Evolutionary conservation across 192 early-diverging fungal genomes (phyloP).

Genomic region (Backusella westeae): DNA sequence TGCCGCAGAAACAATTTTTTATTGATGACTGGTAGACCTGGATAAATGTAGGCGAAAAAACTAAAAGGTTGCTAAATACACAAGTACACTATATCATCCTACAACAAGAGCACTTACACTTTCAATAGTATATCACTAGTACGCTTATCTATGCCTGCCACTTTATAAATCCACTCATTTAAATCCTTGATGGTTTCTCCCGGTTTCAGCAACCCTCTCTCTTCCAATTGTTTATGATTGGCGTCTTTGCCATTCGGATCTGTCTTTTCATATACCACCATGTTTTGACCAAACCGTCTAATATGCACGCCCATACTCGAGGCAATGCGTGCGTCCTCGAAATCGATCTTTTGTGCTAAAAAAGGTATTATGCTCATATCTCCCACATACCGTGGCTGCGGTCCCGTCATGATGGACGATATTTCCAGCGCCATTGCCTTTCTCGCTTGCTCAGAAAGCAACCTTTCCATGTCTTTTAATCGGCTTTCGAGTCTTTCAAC

Average conservation of each 20-base stretch:
- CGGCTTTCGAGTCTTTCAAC: conserved; percentile 28
- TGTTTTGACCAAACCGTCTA: conserved; percentile 15
- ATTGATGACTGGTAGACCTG: conserved; percentile 68
- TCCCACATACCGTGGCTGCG: conserved; percentile 20
- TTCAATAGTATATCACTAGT: conserved; percentile 29
- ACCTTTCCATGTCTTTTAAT: conserved; percentile 28
- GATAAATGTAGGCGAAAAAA: conserved; percentile 67
- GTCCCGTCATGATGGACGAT: not conserved
- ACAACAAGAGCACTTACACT: conserved; percentile 13
- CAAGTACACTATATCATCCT: not conserved
- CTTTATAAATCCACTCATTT: conserved; percentile 30
- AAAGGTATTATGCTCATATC: conserved; percentile 21
- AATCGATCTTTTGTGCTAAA: conserved; percentile 19
- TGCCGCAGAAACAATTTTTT: conserved; percentile 55
- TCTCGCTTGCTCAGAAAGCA: conserved; percentile 1
- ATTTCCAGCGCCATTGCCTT: not conserved
- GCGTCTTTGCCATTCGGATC: not conserved
- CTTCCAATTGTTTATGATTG: conserved; percentile 5
- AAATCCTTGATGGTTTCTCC: conserved; percentile 15
- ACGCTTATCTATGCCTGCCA: conserved; percentile 18
- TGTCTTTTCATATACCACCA: conserved; percentile 14
- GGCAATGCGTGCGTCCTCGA: conserved; percentile 7
- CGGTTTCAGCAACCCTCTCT: conserved; percentile 13
- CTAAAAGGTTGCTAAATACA: not conserved
- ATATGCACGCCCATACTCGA: not conserved